Evolutionary conservation across 169 alveolate genomes (phyloP).

Genomic region (Plasmodium gallinaceum): DNA sequence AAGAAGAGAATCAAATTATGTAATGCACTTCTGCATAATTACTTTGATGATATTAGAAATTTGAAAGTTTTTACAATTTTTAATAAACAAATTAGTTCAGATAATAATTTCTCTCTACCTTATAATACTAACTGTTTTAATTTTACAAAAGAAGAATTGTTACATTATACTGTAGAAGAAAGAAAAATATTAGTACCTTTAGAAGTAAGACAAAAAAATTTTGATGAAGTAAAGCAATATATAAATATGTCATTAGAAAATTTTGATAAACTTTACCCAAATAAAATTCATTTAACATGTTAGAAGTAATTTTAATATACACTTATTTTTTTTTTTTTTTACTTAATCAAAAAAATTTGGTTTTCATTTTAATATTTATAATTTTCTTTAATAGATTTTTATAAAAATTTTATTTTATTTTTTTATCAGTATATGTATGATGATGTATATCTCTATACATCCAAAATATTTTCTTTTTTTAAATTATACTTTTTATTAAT

Average conservation of each 20-base stretch:
- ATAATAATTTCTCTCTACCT: constrained; percentile 9
- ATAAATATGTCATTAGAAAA: constrained; percentile 44
- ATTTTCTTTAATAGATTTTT: too few species aligned
- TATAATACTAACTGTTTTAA: constrained; percentile 62
- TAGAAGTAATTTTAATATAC: not conserved
- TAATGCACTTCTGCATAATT: constrained; percentile 38
- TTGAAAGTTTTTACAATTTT: constrained; percentile 19
- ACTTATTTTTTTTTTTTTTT: too few species aligned
- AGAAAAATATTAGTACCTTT: constrained; percentile 55
- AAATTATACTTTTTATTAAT: too few species aligned
- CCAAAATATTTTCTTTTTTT: too few species aligned
- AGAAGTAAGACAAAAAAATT: constrained; percentile 21
- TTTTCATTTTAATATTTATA: too few species aligned
- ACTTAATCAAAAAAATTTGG: too few species aligned
- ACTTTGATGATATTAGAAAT: constrained; percentile 62
- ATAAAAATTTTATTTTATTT: too few species aligned
- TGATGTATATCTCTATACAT: too few species aligned
- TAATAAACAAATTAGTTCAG: constrained; percentile 20
- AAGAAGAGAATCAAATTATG: constrained; percentile 59
- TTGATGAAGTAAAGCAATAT: constrained; percentile 60
- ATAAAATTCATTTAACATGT: constrained; percentile 45
- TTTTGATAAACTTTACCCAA: constrained; percentile 60
- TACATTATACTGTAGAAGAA: constrained; percentile 67
- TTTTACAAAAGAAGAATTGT: constrained; percentile 64
- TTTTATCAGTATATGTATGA: too few species aligned